phyloP scores from a whole-genome alignment of 2,329 filamentous ascomycete genomes.

The Botrytis paeoniae region DNA sequence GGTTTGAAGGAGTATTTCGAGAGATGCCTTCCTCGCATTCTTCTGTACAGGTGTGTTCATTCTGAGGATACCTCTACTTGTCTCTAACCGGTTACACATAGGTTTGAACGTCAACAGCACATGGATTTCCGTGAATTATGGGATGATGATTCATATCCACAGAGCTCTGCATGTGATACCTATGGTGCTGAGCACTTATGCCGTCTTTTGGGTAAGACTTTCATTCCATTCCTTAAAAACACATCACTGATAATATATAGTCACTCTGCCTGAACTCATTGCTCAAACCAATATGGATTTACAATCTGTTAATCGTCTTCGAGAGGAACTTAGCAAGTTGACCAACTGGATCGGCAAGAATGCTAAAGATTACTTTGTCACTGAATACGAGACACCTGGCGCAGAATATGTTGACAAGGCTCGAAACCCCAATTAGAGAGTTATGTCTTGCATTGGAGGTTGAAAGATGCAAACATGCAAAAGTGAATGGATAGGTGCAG shows the following conservation, averaged over 20 bases:
- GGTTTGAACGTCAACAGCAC: slow-evolving; percentile 89
- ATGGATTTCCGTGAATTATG: slow-evolving; percentile 71
- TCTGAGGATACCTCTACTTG: background rate
- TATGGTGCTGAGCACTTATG: slow-evolving; percentile 93
- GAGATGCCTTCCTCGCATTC: slow-evolving; percentile 78
- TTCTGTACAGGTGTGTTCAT: slow-evolving; percentile 68
- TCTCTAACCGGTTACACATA: slow-evolving; percentile 36
- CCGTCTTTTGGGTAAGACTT: slow-evolving; percentile 73
- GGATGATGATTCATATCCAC: slow-evolving; percentile 58
- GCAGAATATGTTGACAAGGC: slow-evolving; percentile 71
- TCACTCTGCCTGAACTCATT: slow-evolving; percentile 86
- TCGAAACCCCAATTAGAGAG: slow-evolving; percentile 23
- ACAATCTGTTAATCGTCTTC: slow-evolving; percentile 81
- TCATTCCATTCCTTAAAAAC: slow-evolving; percentile 19
- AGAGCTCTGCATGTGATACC: slow-evolving; percentile 72
- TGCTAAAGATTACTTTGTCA: slow-evolving; percentile 72
- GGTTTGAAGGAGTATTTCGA: slow-evolving; percentile 95
- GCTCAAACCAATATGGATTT: slow-evolving; percentile 98
- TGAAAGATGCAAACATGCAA: background rate
- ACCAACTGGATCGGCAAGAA: slow-evolving; percentile 75
- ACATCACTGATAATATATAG: slow-evolving; percentile 51
- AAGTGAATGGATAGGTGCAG: background rate
- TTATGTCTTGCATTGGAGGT: background rate
- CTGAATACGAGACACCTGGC: slow-evolving; percentile 69
- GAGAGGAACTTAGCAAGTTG: slow-evolving; percentile 85